Percentiles rank a stretch among this genome's conserved stretches.
These are phyloP conservation scores for Ganoderma multipileum DNA, from an alignment of 1,284 basidiomycete species.

Conservation along the genomic window DNA sequence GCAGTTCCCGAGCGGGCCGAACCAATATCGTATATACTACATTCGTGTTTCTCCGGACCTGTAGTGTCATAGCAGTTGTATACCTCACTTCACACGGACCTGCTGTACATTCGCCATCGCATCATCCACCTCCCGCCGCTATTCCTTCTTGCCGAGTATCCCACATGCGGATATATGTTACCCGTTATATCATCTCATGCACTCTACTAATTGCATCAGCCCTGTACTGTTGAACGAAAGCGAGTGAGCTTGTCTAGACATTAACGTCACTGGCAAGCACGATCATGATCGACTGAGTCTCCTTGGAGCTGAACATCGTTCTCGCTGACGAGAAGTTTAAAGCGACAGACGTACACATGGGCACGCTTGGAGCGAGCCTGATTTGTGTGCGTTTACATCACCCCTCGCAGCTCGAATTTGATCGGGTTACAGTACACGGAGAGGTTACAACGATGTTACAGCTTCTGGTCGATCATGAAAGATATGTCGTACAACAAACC, in stretches of 20 bases:
- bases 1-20: not conserved
- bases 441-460: not conserved
- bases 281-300: not conserved
- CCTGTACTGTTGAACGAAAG: not conserved
- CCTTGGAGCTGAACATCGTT: not conserved
- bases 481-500: not conserved
- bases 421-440: not conserved
- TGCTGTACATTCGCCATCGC: not conserved
- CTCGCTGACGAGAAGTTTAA: not conserved
- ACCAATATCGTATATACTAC: constrained; percentile 1
- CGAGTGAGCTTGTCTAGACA: not conserved
- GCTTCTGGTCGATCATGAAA: not conserved
- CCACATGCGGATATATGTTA: not conserved
- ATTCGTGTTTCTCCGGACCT: constrained; percentile 3
- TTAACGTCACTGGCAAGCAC: not conserved
- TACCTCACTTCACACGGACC: not conserved
- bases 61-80: not conserved
- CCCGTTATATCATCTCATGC: not conserved
- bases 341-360: not conserved
- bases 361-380: not conserved
- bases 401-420: not conserved
- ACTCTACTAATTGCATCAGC: not conserved
- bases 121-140: not conserved
- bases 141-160: not conserved
- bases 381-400: not conserved